Conservation (phyloP, 2,329 filamentous ascomycete genomes). For the Fusarium subglutinans region DNA sequence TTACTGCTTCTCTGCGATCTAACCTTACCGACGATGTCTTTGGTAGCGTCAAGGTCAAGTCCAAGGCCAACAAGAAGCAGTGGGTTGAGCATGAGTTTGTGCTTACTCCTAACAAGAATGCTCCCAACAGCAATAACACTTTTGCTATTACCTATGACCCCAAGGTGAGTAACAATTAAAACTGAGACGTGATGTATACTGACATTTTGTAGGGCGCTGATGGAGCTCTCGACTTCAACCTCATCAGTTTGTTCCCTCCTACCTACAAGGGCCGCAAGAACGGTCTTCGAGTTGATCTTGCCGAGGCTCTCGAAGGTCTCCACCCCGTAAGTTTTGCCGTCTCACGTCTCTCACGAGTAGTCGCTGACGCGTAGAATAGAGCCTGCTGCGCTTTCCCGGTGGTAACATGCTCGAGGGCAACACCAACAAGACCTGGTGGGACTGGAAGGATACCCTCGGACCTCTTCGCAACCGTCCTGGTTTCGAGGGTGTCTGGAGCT, state of each 20-base stretch:
- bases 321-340: constrained; percentile 53
- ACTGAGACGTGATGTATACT: rapidly evolving
- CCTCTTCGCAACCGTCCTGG: constrained; percentile 65
- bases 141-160: constrained; percentile 64
- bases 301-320: constrained; percentile 60
- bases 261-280: constrained; percentile 68
- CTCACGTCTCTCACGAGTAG: rapidly evolving
- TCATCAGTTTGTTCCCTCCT: constrained; percentile 68
- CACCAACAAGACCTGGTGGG: constrained; percentile 55
- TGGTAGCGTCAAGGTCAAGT: constrained; percentile 58
- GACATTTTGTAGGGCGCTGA: constrained; percentile 45
- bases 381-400: constrained; percentile 72
- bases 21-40: constrained; percentile 56
- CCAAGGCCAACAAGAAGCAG: constrained; percentile 49
- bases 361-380: constrained; percentile 35
- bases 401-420: constrained; percentile 68
- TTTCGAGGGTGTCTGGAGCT: constrained; percentile 65
- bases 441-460: constrained; percentile 64
- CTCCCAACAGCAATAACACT: constrained; percentile 64
- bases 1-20: constrained; percentile 59
- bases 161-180: neutral
- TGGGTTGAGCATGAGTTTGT: constrained; percentile 63
- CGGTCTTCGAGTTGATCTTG: constrained; percentile 65
- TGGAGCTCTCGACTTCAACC: constrained; percentile 62
- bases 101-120: constrained; percentile 55